Conservation (phyloP, 169 alveolate species). For the Blepharisma undulans region DNA sequence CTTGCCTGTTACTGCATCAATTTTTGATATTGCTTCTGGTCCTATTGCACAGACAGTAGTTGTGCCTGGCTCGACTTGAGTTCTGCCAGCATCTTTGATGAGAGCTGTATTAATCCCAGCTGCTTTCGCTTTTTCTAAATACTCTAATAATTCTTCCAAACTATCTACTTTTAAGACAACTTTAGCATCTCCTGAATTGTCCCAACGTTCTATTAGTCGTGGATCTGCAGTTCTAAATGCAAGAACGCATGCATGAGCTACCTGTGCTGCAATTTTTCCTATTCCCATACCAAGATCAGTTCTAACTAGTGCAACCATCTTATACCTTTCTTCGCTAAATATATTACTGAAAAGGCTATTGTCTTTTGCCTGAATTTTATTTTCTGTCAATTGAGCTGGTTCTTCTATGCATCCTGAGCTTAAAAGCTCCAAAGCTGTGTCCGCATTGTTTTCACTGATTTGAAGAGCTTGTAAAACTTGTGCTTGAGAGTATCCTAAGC, state of each 20-base stretch:
- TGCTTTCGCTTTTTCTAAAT: conserved; percentile 67
- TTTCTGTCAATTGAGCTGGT: not conserved
- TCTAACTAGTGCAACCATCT: conserved; percentile 76
- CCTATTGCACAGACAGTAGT: conserved; percentile 93
- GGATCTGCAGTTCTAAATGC: conserved; percentile 57
- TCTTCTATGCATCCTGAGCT: not conserved
- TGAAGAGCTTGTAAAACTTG: not conserved
- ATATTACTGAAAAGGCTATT: conserved; percentile 5
- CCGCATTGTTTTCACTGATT: not conserved
- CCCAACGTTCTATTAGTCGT: conserved; percentile 55
- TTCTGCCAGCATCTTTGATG: conserved; percentile 90
- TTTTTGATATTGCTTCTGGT: conserved; percentile 83
- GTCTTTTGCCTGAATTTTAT: not conserved
- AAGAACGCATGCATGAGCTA: conserved; percentile 92
- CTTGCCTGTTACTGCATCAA: conserved; percentile 79
- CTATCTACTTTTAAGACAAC: conserved; percentile 73
- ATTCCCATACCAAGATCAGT: conserved; percentile 91
- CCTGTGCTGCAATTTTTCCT: conserved; percentile 94
- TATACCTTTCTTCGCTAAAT: conserved; percentile 32
- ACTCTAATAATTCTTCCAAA: conserved; percentile 70
- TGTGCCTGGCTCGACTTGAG: conserved; percentile 91
- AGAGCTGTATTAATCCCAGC: conserved; percentile 66
- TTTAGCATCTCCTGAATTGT: conserved; percentile 77
- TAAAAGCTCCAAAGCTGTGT: not conserved
- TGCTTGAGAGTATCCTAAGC: not conserved